These are phyloP conservation scores for Adenanthera pavonina DNA, from an alignment of 306 rosid species.

Conservation along the genomic window DNA sequence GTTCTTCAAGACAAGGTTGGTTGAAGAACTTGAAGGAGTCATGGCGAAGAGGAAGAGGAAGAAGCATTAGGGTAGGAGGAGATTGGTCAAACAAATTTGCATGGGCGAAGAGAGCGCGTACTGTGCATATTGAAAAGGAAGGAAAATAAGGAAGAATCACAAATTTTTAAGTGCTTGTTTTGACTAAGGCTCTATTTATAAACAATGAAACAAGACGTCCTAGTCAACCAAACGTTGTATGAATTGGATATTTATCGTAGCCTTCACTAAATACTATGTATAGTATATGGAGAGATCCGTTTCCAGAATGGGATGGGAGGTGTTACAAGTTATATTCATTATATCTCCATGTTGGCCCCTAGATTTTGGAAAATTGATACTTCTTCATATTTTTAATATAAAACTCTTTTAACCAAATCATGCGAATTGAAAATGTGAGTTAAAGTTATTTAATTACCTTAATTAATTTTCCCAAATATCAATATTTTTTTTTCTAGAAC, in stretches of 20 bases:
- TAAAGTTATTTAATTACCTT: no score
- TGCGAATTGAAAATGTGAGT: no score
- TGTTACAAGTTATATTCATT: no score
- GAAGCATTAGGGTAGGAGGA: neutral
- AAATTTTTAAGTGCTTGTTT: neutral
- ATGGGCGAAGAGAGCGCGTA: neutral
- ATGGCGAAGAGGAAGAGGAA: conserved; percentile 15
- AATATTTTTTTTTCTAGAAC: no score
- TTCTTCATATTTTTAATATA: no score
- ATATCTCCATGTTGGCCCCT: no score
- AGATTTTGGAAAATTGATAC: no score
- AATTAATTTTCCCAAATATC: no score
- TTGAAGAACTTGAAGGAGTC: conserved; percentile 29
- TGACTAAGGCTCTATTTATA: neutral
- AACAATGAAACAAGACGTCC: neutral
- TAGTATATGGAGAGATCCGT: no score
- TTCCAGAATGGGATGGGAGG: no score
- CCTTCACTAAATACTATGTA: neutral
- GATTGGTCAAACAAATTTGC: neutral
- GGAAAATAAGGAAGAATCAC: conserved; percentile 18
- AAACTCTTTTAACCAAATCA: no score
- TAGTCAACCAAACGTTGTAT: neutral
- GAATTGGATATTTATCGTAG: neutral
- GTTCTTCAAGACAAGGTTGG: neutral
- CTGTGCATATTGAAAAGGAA: neutral